Percentiles rank a stretch among this genome's conserved stretches.
Conservation (phyloP, 306 rosid genomes). For the Trifolium dubium region DNA sequence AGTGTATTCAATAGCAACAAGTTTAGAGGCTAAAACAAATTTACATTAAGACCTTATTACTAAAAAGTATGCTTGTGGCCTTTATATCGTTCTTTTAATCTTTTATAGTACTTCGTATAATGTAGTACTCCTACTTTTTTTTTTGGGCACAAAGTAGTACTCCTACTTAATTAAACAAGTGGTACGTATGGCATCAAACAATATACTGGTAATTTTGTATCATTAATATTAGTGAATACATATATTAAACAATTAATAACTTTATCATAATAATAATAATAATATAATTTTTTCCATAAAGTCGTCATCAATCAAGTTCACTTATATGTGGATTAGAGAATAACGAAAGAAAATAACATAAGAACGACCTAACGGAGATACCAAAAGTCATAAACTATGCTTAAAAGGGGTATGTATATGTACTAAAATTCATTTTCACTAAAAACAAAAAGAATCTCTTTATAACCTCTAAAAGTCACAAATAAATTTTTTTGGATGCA, state of each 20-base stretch:
- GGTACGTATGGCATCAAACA: too few species aligned
- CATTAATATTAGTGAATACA: background rate
- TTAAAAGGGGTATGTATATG: conserved; percentile 9
- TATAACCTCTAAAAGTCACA: conserved; percentile 47
- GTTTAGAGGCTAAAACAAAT: too few species aligned
- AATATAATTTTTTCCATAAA: background rate
- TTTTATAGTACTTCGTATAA: too few species aligned
- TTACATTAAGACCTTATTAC: too few species aligned
- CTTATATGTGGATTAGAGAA: conserved; percentile 27
- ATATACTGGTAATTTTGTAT: too few species aligned
- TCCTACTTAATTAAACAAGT: too few species aligned
- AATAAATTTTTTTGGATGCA: conserved; percentile 44
- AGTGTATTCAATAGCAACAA: too few species aligned
- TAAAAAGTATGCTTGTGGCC: too few species aligned
- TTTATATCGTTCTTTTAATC: too few species aligned
- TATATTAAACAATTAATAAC: too few species aligned
- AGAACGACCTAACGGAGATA: conserved; percentile 44
- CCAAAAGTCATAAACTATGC: conserved; percentile 46
- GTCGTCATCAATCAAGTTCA: conserved; percentile 36
- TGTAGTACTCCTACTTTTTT: too few species aligned
- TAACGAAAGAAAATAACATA: conserved; percentile 9
- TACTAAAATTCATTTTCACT: background rate
- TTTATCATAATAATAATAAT: background rate
- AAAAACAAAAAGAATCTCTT: conserved; percentile 40
- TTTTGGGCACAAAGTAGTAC: too few species aligned